Percentiles rank a stretch among this genome's conserved stretches.
Conservation (phyloP, 352 stramenopile species). For the Phytophthora hibernalis region DNA sequence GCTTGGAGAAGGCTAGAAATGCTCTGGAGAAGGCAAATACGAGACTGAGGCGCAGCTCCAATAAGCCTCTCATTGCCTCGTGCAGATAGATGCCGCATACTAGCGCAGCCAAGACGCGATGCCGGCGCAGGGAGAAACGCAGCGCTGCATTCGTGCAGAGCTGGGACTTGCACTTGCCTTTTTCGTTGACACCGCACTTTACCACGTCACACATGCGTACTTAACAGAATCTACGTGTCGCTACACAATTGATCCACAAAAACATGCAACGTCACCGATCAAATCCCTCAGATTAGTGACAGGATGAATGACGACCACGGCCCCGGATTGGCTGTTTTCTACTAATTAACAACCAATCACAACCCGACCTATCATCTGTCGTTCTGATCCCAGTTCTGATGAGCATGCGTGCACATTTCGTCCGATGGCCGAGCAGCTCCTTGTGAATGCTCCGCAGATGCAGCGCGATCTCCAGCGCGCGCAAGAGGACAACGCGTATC, state of each 20-base stretch:
- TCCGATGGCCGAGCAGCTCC: too few species aligned
- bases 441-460: too few species aligned
- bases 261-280: too few species aligned
- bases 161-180: not conserved
- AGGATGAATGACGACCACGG: not conserved
- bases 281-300: too few species aligned
- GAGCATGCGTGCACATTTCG: slow-evolving; percentile 23
- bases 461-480: not conserved
- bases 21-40: slow-evolving; percentile 21
- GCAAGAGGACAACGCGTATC: slow-evolving; percentile 40
- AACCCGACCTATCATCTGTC: not conserved
- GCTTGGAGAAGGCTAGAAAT: slow-evolving; percentile 9
- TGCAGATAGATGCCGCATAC: slow-evolving; percentile 33
- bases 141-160: slow-evolving; percentile 15
- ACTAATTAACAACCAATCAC: not conserved
- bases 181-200: too few species aligned
- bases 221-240: too few species aligned
- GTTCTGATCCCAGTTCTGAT: slow-evolving; percentile 15
- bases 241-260: slow-evolving; percentile 14
- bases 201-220: slow-evolving; percentile 32
- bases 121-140: slow-evolving; percentile 32
- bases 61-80: slow-evolving; percentile 15
- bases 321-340: not conserved
- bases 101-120: not conserved
- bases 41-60: slow-evolving; percentile 16